phyloP scores from a whole-genome alignment of 257 asterid genomes.

The Nicotiana tabacum region DNA sequence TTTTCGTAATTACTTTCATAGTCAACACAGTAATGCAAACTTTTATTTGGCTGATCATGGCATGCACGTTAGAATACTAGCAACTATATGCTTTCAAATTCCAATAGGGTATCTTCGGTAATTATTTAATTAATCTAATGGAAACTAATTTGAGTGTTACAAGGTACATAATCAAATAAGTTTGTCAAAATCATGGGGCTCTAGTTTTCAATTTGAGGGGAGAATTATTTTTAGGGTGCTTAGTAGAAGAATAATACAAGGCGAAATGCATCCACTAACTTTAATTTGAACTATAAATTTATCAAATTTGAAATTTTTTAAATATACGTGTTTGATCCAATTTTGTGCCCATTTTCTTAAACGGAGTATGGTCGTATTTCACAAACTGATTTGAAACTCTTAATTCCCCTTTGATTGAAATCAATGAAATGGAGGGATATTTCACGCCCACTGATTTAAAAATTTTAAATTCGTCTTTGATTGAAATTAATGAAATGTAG shows the following conservation, averaged over 20 bases:
- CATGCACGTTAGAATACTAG: neutral
- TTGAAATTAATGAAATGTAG: fast-evolving
- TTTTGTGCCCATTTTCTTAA: too few species aligned
- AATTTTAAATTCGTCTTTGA: neutral
- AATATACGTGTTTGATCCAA: too few species aligned
- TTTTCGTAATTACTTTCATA: neutral
- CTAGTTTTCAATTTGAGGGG: neutral
- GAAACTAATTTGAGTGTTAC: too few species aligned
- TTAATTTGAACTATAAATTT: neutral
- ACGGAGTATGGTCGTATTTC: neutral
- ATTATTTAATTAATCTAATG: neutral
- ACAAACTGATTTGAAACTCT: neutral
- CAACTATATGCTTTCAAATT: neutral
- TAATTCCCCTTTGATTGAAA: neutral
- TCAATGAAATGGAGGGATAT: neutral
- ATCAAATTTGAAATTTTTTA: too few species aligned
- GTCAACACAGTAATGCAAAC: too few species aligned
- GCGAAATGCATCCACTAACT: neutral
- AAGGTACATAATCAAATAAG: neutral
- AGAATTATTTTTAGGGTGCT: too few species aligned
- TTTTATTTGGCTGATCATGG: neutral
- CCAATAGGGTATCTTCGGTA: neutral
- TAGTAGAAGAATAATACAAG: too few species aligned
- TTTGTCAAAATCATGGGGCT: neutral
- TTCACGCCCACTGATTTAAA: neutral